Evolutionary conservation across 2,329 filamentous ascomycete species (phyloP), one percentile per base, ranked within the genome.

Genomic region (Furcasterigmium furcatum): DNA sequence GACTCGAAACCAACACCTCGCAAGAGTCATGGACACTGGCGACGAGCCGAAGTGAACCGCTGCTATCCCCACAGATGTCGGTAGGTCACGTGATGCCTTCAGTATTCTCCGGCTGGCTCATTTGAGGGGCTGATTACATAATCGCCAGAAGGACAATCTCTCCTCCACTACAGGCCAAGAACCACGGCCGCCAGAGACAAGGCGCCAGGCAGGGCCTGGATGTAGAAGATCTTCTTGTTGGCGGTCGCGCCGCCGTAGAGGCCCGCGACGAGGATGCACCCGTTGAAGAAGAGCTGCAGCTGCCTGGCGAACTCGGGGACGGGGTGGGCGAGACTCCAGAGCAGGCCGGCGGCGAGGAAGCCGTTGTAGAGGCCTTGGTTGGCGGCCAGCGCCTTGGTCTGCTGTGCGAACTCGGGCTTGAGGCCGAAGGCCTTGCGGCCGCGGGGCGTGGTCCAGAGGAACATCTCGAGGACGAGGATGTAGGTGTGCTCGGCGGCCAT

Each of bases 331-430:
- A 76, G 50, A 4, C 68, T 65, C 74, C 74, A 77, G 21, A 60
- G 47, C 2, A 77, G 57, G 0, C 74, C 74, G 2, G 72, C 72
- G 4, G 72, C 68, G n/a, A 77, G 61, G 45, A 77, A 75, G 35
- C 74, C 73, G 54, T 77, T 77, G 61, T 77, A 77, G 6, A 77
- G 62, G 18, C 74, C 74, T 54, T 77, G 73, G 56, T 77, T 77
- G 43, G 70, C 70, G 39, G 71, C 74, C 29, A 77, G 60, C 4
- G 60, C 53, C 49, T 65, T 66, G 4, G 71, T 74, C 57, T 72
- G 54, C 32, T 67, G 56, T 6, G 74, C 74, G 46, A 72, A 74
- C 5, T 73, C 67, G n/a, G 66, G 54, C 0, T 61, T 67, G 29
- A 74, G 60, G 24, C 58, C 57, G 58, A 77, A 77, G 2, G 71